phyloP scores from a whole-genome alignment of 306 rosid species.

The Abrus precatorius region DNA sequence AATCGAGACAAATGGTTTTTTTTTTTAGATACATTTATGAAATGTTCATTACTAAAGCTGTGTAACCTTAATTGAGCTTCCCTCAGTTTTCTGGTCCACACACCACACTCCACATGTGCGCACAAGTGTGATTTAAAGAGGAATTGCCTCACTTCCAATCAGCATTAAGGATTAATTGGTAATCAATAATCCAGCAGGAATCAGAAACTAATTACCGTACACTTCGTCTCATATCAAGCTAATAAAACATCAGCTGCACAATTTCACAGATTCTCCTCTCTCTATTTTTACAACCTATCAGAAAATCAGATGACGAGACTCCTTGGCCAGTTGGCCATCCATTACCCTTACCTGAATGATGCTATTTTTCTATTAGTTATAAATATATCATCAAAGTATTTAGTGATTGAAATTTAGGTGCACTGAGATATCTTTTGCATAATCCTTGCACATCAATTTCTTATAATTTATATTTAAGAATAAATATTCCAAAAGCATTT shows the following conservation, averaged over 20 bases:
- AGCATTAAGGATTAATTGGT: background rate
- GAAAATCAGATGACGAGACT: background rate
- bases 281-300: slow-evolving; percentile 14
- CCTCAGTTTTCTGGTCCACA: slow-evolving; percentile 1
- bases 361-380: slow-evolving; percentile 10
- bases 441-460: slow-evolving; percentile 1
- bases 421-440: slow-evolving; percentile 16
- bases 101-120: background rate
- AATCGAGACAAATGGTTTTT: background rate
- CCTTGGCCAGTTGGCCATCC: slow-evolving; percentile 11
- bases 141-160: slow-evolving; percentile 1
- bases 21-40: background rate
- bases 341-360: slow-evolving; percentile 7
- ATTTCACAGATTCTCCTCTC: background rate
- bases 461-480: slow-evolving; percentile 10
- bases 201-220: background rate
- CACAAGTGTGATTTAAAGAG: background rate
- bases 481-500: slow-evolving; percentile 29
- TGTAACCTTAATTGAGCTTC: background rate
- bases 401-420: slow-evolving; percentile 18
- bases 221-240: slow-evolving; percentile 1
- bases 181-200: slow-evolving; percentile 24
- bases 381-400: slow-evolving; percentile 11
- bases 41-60: background rate
- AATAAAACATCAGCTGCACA: slow-evolving; percentile 5